These are phyloP conservation scores for Tuber melanosporum DNA, from an alignment of 495 filamentous ascomycete species.

Conservation along the genomic window DNA sequence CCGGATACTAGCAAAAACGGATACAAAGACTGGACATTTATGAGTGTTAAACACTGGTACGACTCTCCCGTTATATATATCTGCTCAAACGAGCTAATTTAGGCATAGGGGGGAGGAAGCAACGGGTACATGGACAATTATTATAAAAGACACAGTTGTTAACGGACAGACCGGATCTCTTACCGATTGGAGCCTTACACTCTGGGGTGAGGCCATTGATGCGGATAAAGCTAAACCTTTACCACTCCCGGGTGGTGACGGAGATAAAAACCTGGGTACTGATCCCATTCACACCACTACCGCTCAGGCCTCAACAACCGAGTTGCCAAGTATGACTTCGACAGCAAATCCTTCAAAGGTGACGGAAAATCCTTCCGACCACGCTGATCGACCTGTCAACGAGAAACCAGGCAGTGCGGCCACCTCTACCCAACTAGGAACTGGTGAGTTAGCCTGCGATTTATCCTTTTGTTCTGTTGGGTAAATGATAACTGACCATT, in stretches of 20 bases:
- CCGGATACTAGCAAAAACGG: slow-evolving; percentile 59
- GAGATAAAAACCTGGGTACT: not conserved
- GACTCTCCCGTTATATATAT: slow-evolving; percentile 34
- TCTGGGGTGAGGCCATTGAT: slow-evolving; percentile 87
- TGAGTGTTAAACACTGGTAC: slow-evolving; percentile 94
- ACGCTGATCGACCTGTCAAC: slow-evolving; percentile 70
- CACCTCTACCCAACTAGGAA: slow-evolving; percentile 13
- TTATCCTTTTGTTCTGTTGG: not conserved
- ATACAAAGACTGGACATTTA: slow-evolving; percentile 98
- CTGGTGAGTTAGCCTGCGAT: slow-evolving; percentile 16
- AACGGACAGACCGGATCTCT: slow-evolving; percentile 74
- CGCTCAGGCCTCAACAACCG: slow-evolving; percentile 45
- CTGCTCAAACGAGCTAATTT: slow-evolving; percentile 11
- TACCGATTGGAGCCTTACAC: slow-evolving; percentile 83
- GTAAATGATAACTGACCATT: not conserved
- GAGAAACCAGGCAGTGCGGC: slow-evolving; percentile 13
- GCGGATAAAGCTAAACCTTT: slow-evolving; percentile 60
- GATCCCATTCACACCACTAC: slow-evolving; percentile 44
- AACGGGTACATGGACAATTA: slow-evolving; percentile 78
- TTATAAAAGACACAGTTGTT: slow-evolving; percentile 76
- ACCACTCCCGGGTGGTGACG: slow-evolving; percentile 72
- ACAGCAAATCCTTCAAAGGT: slow-evolving; percentile 8
- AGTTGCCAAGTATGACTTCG: slow-evolving; percentile 25
- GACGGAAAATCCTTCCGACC: slow-evolving; percentile 57
- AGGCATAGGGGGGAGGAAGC: slow-evolving; percentile 76